Evolutionary conservation across 2,329 filamentous ascomycete genomes (phyloP), one percentile per base, ranked within the genome.

Genomic region (Neonectria neomacrospora): DNA sequence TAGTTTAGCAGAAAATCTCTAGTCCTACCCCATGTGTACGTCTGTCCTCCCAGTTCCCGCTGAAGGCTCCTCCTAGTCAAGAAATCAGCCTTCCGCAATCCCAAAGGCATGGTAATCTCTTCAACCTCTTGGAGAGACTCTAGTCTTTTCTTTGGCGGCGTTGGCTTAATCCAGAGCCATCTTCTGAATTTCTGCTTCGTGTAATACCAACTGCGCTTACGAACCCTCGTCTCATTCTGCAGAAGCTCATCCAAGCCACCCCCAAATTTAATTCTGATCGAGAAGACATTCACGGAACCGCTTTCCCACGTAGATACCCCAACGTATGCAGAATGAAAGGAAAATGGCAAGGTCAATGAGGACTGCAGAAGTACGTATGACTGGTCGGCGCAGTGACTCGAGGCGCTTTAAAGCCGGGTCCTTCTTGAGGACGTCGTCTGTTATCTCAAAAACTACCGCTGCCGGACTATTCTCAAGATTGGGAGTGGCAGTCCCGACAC

Each of bases 311-410:
- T 74, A 77, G 58, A 78, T 74, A 14, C 79, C 80, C n/a, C 77
- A 72, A 16, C 81, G 73, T 10, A 81, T 68, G 12, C 79, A 73
- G 30, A 80, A 76, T 39, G 77, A 74, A 9, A 81, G 65, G 37
- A 73, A 76, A 58, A 81, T 72, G 23, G 75, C 74, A 28, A 80
- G 66, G 16, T 79, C 79, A 28, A 80, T 73, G 58, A 81, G 80
- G 28, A 61, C 53, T 5, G 47, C 39, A 23, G 58, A 61, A 5
- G 51, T 55, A 0, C 51, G 42, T 32, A 61, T 39, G 6, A 61
- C 51, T 1, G 51, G 58, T 0, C 51, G 51, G 3, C 51, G 55
- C 5, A 61, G 44, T 18, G 58, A 59, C 26, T 61, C 58, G 20
- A 44, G 51, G 3, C 42, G 52, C 4, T 61, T 44, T 2, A 61